These are phyloP conservation scores for Filobasidium floriforme DNA, from an alignment of 768 basidiomycete species.

Conservation along the genomic window DNA sequence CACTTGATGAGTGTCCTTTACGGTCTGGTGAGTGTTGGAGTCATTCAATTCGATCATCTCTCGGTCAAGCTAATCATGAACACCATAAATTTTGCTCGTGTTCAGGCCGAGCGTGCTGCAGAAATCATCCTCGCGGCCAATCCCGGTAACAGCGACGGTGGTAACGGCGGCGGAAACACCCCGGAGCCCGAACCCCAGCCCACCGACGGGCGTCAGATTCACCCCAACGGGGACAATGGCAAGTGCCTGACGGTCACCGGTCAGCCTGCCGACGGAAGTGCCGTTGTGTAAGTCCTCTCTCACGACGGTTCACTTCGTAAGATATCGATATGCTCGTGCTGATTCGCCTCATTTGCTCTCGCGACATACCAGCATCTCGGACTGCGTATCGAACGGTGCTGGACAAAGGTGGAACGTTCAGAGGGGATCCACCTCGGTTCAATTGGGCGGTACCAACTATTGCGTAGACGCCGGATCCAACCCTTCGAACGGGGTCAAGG, in stretches of 20 bases:
- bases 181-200: slow-evolving; percentile 18
- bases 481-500: slow-evolving; percentile 27
- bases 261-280: slow-evolving; percentile 21
- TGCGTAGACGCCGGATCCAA: slow-evolving; percentile 32
- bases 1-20: slow-evolving; percentile 37
- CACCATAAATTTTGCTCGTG: too few species aligned
- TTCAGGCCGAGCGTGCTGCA: slow-evolving; percentile 34
- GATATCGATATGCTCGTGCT: not conserved
- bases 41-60: not conserved
- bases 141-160: slow-evolving; percentile 14
- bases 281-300: slow-evolving; percentile 24
- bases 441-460: slow-evolving; percentile 30
- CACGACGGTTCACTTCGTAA: not conserved
- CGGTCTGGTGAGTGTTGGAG: slow-evolving; percentile 28
- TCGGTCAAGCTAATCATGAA: not conserved
- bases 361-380: slow-evolving; percentile 24
- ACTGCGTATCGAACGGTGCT: slow-evolving; percentile 25
- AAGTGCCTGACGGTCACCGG: slow-evolving; percentile 31
- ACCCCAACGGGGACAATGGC: slow-evolving; percentile 26
- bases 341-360: not conserved
- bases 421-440: slow-evolving; percentile 24
- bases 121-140: slow-evolving; percentile 35
- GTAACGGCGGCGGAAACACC: slow-evolving; percentile 1
- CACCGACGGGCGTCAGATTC: slow-evolving; percentile 20
- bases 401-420: slow-evolving; percentile 28